phyloP scores from a whole-genome alignment of 768 basidiomycete genomes.

The Phylloporus scabripes region DNA sequence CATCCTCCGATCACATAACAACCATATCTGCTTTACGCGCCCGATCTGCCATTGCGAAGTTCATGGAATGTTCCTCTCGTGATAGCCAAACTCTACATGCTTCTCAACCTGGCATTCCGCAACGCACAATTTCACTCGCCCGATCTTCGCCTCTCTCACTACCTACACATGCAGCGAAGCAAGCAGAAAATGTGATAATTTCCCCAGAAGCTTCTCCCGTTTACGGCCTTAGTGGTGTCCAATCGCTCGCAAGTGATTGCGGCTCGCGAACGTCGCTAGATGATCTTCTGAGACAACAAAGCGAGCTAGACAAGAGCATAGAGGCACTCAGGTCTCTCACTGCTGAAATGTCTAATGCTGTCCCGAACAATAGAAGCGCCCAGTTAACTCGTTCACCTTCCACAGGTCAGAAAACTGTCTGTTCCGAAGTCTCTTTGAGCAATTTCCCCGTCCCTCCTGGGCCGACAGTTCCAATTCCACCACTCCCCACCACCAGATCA shows the following conservation, averaged over 20 bases:
- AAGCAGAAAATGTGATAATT: not conserved
- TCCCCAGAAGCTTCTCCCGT: constrained; percentile 35
- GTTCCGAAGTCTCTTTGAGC: constrained; percentile 62
- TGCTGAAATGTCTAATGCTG: constrained; percentile 27
- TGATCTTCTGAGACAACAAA: constrained; percentile 54
- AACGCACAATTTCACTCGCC: not conserved
- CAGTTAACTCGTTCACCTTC: constrained; percentile 23
- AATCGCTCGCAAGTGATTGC: constrained; percentile 3
- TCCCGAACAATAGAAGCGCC: constrained; percentile 9
- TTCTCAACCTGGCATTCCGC: constrained; percentile 1
- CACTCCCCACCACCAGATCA: constrained; percentile 14
- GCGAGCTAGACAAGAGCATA: constrained; percentile 60
- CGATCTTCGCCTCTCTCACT: not conserved
- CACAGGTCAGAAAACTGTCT: constrained; percentile 22
- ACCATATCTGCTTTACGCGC: constrained; percentile 7
- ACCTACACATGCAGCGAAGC: not conserved
- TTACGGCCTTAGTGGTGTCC: constrained; percentile 40
- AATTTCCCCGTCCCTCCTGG: constrained; percentile 62
- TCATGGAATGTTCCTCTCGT: constrained; percentile 6
- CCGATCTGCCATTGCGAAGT: constrained; percentile 3
- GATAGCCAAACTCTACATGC: constrained; percentile 1
- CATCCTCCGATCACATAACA: constrained; percentile 1
- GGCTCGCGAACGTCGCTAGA: constrained; percentile 38
- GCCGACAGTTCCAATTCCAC: constrained; percentile 15
- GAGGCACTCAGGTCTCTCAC: constrained; percentile 49